Conservation (phyloP, 2,329 filamentous ascomycete genomes). For the Cordyceps fumosorosea region DNA sequence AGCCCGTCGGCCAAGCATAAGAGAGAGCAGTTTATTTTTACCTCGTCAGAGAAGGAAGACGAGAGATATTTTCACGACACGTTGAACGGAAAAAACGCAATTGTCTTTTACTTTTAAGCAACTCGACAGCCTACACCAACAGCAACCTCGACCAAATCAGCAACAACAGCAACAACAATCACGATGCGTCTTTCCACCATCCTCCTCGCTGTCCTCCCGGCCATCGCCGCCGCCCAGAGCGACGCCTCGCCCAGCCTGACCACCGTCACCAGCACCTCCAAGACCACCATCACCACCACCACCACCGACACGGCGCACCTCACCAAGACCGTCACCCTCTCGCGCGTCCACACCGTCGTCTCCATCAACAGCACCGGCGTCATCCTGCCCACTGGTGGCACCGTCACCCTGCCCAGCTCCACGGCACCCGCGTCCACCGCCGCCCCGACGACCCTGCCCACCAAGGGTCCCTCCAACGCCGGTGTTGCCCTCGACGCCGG, state of each 20-base stretch:
- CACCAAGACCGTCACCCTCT: slow-evolving; percentile 47
- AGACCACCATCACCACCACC: slow-evolving; percentile 37
- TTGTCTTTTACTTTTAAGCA: background rate
- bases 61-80: slow-evolving; percentile 14
- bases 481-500: slow-evolving; percentile 38
- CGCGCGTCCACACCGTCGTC: slow-evolving; percentile 36
- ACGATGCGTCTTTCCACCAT: slow-evolving; percentile 37
- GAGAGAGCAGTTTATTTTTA: too few relatives aligned
- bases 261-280: slow-evolving; percentile 26
- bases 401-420: slow-evolving; percentile 10
- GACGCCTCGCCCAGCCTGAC: slow-evolving; percentile 9
- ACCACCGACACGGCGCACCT: slow-evolving; percentile 44
- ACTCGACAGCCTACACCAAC: background rate
- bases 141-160: background rate
- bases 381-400: slow-evolving; percentile 22
- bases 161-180: slow-evolving; percentile 14
- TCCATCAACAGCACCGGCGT: slow-evolving; percentile 29
- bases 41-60: too few relatives aligned
- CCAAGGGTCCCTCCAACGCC: slow-evolving; percentile 31
- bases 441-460: slow-evolving; percentile 24
- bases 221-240: slow-evolving; percentile 41
- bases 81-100: background rate
- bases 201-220: slow-evolving; percentile 44
- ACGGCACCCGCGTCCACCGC: slow-evolving; percentile 16
- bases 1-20: background rate